Base-by-base conservation (phyloP, 179 eudicot genomes). In the Corrigiola litoralis region DNA sequence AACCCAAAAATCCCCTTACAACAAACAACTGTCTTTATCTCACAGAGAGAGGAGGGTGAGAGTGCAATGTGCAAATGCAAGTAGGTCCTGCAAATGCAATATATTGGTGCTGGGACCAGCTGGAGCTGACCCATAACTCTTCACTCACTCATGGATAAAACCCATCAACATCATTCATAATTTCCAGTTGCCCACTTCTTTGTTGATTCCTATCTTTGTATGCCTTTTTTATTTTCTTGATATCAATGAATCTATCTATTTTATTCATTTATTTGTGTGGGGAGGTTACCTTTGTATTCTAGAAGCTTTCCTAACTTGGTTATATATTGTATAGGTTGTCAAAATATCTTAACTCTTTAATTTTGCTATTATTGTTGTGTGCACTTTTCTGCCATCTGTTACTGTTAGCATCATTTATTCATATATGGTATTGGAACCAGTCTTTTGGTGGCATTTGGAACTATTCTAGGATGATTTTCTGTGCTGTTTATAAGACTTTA, bases 121-220 rank as follows among this genome's bases (percentile, higher is more conserved):
- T 63, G 17, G n/a, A 23, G 48, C 50, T 60, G 48, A 63, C 58
- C 55, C 61, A 60, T 57, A 58, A 31, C 41, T 57, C 47, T 74
- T 48, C 61, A 68, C 28, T 65, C 33, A 69, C 48, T 63, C 32
- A 14, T 65, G 61, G 75, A 69, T 74, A 24, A 54, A 70, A 70
- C 48, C 70, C 58, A 66, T 73, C 68, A 28, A 55, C 73, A 51
- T 78, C 75, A 73, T 48, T 40, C 62, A 51, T 66, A 47, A 61
- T 70, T 61, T 63, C 33, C 60, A 61, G 48, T 31, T 52, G 44
- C 38, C 69, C 50, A 29, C 40, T 24, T 47, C 17, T 69, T 65
- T 51, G 29, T 62, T 16, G 49, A 37, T 64, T 68, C 36, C 58
- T 40, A 16, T 29, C 45, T 27, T 32, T 63, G 47, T 14, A 1